A percentile compares a stretch with the other conserved stretches of the same genome.
Conservation (phyloP, 2,329 filamentous ascomycete species). For the Clarireedia hainanense region DNA sequence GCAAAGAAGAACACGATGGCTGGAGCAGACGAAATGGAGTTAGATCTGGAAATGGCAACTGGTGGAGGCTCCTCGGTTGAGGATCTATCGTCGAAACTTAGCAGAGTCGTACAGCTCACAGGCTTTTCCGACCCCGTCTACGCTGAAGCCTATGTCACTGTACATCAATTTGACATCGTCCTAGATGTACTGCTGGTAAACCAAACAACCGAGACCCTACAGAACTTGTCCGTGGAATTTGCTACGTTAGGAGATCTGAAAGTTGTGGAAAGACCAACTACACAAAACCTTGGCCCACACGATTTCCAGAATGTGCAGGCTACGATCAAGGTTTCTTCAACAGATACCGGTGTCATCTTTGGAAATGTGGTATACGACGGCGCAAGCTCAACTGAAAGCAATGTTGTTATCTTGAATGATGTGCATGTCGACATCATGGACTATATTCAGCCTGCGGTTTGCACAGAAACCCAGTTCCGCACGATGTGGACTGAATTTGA, state of each 20-base stretch:
- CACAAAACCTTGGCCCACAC: conserved; percentile 88
- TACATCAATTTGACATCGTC: conserved; percentile 98
- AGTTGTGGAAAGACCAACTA: conserved; percentile 92
- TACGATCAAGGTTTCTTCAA: conserved; percentile 97
- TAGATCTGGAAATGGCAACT: conserved; percentile 89
- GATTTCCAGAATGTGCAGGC: conserved; percentile 98
- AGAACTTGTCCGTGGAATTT: conserved; percentile 96
- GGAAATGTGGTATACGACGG: conserved; percentile 98
- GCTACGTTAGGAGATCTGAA: conserved; percentile 97
- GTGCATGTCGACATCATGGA: conserved; percentile 99
- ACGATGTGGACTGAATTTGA: conserved; percentile 99
- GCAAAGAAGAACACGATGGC: conserved; percentile 83
- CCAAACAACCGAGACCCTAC: conserved; percentile 91
- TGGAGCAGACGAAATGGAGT: conserved; percentile 75
- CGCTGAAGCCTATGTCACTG: conserved; percentile 97
- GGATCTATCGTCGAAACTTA: conserved; percentile 88
- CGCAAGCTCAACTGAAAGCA: conserved; percentile 81
- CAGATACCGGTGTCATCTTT: conserved; percentile 97
- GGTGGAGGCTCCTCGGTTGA: conserved; percentile 80
- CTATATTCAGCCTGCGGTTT: conserved; percentile 95
- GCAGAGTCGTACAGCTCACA: conserved; percentile 90
- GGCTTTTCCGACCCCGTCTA: conserved; percentile 98
- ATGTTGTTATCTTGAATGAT: conserved; percentile 96
- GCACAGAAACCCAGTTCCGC: conserved; percentile 95
- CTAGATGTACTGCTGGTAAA: conserved; percentile 95